Conservation (phyloP, 1,139 yeast species). For the Geotrichum siamense region DNA sequence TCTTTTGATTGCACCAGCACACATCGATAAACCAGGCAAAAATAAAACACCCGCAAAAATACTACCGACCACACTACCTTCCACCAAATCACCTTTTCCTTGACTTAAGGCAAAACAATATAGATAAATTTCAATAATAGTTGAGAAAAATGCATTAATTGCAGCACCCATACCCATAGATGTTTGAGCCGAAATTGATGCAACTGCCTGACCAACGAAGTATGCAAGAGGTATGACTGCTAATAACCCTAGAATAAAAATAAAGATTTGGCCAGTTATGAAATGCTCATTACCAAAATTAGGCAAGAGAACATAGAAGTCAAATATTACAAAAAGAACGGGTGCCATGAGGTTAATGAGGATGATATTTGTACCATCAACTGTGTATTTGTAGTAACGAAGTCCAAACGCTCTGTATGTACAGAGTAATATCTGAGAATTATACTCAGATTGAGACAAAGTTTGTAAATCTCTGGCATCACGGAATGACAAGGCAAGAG, state of each 20-base stretch:
- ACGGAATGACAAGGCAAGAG: conserved; percentile 71
- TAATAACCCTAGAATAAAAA: conserved; percentile 68
- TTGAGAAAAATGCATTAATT: conserved; percentile 93
- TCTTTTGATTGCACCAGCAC: conserved; percentile 86
- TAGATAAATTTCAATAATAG: conserved; percentile 85
- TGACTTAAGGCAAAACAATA: conserved; percentile 88
- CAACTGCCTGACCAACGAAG: conserved; percentile 97
- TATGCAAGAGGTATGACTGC: conserved; percentile 92
- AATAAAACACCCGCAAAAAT: conserved; percentile 86
- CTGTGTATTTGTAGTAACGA: conserved; percentile 91
- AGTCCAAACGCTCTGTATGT: conserved; percentile 88
- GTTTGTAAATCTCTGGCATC: conserved; percentile 42
- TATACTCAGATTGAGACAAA: conserved; percentile 19
- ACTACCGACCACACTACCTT: conserved; percentile 96
- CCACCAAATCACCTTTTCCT: conserved; percentile 81
- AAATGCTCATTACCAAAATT: conserved; percentile 42
- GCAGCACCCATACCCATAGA: conserved; percentile 99
- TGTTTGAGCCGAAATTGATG: conserved; percentile 95
- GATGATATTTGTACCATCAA: conserved; percentile 92
- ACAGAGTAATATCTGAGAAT: conserved; percentile 53
- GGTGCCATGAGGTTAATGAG: conserved; percentile 75
- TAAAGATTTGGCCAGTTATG: conserved; percentile 51
- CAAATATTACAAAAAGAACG: conserved; percentile 77
- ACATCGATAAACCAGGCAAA: conserved; percentile 92
- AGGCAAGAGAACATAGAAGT: conserved; percentile 59